Percentiles rank a stretch among this genome's conserved stretches.
Conservation (phyloP, 768 basidiomycete genomes). For the Antrodiella citrinella region DNA sequence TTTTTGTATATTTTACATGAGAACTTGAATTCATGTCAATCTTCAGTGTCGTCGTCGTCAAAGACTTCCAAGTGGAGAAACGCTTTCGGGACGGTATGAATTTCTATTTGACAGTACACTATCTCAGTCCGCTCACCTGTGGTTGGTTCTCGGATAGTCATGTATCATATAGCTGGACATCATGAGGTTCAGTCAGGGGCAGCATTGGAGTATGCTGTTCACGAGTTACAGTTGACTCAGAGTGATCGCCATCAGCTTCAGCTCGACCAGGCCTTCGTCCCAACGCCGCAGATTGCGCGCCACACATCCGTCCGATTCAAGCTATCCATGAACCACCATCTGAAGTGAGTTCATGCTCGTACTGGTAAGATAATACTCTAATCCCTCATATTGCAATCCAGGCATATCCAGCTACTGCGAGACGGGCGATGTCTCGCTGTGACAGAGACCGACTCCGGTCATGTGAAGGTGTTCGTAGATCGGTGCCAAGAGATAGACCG, state of each 20-base stretch:
- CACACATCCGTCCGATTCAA: constrained; percentile 15
- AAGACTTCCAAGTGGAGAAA: neutral
- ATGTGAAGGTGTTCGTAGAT: constrained; percentile 34
- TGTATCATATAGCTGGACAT: neutral
- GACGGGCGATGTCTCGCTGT: constrained; percentile 35
- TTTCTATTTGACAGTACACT: too few relatives aligned
- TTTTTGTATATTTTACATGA: too few relatives aligned
- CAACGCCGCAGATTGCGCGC: constrained; percentile 21
- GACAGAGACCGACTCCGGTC: constrained; percentile 25
- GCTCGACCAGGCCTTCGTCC: constrained; percentile 25
- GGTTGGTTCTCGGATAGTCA: too few relatives aligned
- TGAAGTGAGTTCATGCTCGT: constrained; percentile 26
- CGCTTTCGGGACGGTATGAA: neutral
- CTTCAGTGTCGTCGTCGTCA: neutral
- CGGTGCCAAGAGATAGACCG: constrained; percentile 21
- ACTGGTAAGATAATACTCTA: too few relatives aligned
- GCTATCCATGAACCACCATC: constrained; percentile 19
- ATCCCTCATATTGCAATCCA: too few relatives aligned
- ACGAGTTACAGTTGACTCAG: constrained; percentile 24
- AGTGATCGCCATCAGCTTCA: constrained; percentile 30
- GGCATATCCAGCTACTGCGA: constrained; percentile 33
- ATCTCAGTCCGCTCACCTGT: too few relatives aligned
- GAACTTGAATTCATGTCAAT: too few relatives aligned
- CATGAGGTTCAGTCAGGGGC: neutral
- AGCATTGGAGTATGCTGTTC: constrained; percentile 20